Evolutionary conservation across 495 filamentous ascomycete genomes (phyloP).

Genomic region (Filosporella fistucella): DNA sequence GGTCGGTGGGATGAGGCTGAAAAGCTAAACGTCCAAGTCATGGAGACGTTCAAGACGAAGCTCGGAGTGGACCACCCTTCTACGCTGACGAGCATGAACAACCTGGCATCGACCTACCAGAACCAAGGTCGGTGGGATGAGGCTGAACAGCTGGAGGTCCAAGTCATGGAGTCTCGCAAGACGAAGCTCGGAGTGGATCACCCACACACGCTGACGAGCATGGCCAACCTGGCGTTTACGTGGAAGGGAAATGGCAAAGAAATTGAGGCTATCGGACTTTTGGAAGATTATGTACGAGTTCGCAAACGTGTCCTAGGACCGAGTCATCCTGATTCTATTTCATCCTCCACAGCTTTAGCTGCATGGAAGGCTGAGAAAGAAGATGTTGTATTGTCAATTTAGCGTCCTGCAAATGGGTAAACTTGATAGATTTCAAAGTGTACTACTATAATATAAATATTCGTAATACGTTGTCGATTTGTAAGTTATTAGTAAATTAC

Average conservation of each 20-base stretch:
- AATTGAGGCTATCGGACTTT: conserved; percentile 27
- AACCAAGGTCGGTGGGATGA: background rate
- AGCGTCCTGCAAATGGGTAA: no score
- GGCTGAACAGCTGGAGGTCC: conserved; percentile 20
- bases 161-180: conserved; percentile 26
- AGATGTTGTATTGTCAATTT: no score
- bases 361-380: conserved; percentile 13
- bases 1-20: conserved; percentile 31
- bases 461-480: no score
- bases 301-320: background rate
- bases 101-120: conserved; percentile 19
- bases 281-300: conserved; percentile 11
- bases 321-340: conserved; percentile 4
- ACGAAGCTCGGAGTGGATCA: conserved; percentile 31
- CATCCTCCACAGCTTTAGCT: conserved; percentile 11
- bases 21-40: conserved; percentile 25
- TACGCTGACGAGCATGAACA: conserved; percentile 29
- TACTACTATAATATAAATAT: no score
- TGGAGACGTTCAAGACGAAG: conserved; percentile 21
- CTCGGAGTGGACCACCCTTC: conserved; percentile 32
- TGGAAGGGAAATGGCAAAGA: conserved; percentile 21
- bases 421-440: no score
- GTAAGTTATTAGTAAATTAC: background rate
- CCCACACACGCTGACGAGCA: conserved; percentile 23
- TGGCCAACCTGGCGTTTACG: conserved; percentile 30